Evolutionary conservation across 495 filamentous ascomycete genomes (phyloP), one percentile per base, ranked within the genome.

Genomic region (Amorphotheca resinae): DNA sequence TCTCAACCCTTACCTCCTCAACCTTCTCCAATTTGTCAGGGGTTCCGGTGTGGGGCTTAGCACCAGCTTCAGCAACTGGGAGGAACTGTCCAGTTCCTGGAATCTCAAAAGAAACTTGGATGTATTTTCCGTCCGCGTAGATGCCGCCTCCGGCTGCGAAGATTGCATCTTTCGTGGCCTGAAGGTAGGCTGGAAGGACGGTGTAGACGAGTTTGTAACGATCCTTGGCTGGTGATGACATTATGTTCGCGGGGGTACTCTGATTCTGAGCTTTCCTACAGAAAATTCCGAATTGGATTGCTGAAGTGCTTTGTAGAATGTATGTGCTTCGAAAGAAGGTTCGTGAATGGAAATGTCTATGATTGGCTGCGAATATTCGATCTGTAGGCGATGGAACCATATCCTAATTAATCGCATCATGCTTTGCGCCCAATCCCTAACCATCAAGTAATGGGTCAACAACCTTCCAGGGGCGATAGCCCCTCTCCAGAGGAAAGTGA

Each of bases 91-190:
- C 52, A 30, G 16, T 21, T 0, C 67, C 74, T 6, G 51, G 49
- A 1, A 56, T 59, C 33, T 65, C 60, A 51, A 64, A 77, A 43
- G 61, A 62, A 52, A 58, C 62, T 44, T 82, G 68, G 3, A 67
- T 76, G 61, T 82, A 84, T 46, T 72, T 70, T 17, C 72, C 73
- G 7, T 67, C 68, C 1, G 76, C 76, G 48, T 72, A 77, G 3
- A 64, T 60, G 0, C 80, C 79, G 2, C 74, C 79, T 9, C 78
- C 79, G 0, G 77, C 71, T 14, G 66, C 65, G 52, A 83, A 83
- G 42, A 82, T 66, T 38, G 77, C 78, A 0, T 59, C 41, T 52
- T 83, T 81, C 58, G 67, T 67, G 11, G 61, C 54, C 23, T 66
- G 51, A 32, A 79, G 59, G 8, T 66, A 54, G 8, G 63, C 30